Evolutionary conservation across 1,284 basidiomycete species (phyloP).

Genomic region (Ganoderma lingzhi): DNA sequence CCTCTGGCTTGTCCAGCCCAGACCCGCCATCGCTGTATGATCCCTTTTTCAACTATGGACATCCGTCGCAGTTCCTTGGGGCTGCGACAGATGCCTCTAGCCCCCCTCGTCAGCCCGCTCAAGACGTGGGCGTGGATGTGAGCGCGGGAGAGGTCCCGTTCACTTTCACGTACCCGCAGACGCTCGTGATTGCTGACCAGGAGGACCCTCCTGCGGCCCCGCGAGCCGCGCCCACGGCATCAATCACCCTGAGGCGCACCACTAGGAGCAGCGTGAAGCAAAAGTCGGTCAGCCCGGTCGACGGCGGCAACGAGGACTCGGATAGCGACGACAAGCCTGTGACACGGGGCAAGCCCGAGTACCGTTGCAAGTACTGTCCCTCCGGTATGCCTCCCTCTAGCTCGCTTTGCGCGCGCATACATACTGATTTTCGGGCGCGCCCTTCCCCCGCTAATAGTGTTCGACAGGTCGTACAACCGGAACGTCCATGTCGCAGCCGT

Average conservation of each 20-base stretch:
- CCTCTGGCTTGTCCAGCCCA: not conserved
- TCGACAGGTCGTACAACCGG: slow-evolving; percentile 2
- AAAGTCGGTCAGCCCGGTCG: not conserved
- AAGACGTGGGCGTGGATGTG: slow-evolving; percentile 3
- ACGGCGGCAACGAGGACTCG: not conserved
- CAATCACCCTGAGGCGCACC: not conserved
- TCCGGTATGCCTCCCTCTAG: not conserved
- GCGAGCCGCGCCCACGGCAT: not conserved
- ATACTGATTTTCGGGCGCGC: not conserved
- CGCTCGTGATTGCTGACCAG: not conserved
- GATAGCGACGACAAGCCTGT: not conserved
- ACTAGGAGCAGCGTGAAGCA: not conserved
- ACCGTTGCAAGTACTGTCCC: not conserved
- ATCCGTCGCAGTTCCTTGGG: not conserved
- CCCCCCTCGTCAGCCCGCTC: not conserved
- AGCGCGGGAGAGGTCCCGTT: not conserved
- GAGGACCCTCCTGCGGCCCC: not conserved
- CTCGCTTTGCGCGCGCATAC: not conserved
- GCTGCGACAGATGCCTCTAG: slow-evolving; percentile 3
- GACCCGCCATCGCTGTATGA: not conserved
- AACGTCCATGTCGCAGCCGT: slow-evolving; percentile 53
- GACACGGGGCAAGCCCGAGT: not conserved
- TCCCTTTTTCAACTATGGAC: not conserved
- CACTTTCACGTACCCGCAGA: not conserved
- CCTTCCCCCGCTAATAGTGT: not conserved